Percentiles rank a stretch among this genome's conserved stretches.
Conservation (phyloP, 306 rosid genomes). For the Ceratonia siliqua region DNA sequence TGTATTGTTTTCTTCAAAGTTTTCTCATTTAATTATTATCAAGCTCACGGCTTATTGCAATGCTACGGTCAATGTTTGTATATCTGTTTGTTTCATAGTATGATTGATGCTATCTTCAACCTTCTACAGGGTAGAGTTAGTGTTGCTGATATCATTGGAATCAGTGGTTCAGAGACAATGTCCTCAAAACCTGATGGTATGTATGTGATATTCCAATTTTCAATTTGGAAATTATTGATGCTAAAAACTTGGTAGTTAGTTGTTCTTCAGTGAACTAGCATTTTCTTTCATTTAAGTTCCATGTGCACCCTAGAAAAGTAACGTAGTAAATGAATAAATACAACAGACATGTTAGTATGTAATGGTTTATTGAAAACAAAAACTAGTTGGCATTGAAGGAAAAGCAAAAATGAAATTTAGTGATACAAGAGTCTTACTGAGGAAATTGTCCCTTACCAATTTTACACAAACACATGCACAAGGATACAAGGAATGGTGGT, state of each 20-base stretch:
- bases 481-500: constrained; percentile 13
- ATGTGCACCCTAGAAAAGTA: neutral
- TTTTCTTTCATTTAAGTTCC: neutral
- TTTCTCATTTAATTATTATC: constrained; percentile 13
- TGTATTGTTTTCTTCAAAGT: neutral
- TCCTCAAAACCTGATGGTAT: constrained; percentile 79
- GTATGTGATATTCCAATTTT: constrained; percentile 31
- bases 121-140: constrained; percentile 72
- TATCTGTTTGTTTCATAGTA: constrained; percentile 24
- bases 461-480: neutral
- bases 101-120: constrained; percentile 33
- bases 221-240: constrained; percentile 7
- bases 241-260: neutral
- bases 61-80: neutral
- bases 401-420: constrained; percentile 9
- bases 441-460: constrained; percentile 3
- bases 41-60: neutral
- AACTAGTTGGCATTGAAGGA: constrained; percentile 19
- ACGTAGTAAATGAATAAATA: neutral
- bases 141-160: constrained; percentile 86
- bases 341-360: neutral
- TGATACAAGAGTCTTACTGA: neutral
- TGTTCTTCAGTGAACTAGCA: neutral
- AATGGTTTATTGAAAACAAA: neutral
- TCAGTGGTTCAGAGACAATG: constrained; percentile 68